Evolutionary conservation across 768 basidiomycete species (phyloP).

Genomic region (Leccinum subtestaceum): DNA sequence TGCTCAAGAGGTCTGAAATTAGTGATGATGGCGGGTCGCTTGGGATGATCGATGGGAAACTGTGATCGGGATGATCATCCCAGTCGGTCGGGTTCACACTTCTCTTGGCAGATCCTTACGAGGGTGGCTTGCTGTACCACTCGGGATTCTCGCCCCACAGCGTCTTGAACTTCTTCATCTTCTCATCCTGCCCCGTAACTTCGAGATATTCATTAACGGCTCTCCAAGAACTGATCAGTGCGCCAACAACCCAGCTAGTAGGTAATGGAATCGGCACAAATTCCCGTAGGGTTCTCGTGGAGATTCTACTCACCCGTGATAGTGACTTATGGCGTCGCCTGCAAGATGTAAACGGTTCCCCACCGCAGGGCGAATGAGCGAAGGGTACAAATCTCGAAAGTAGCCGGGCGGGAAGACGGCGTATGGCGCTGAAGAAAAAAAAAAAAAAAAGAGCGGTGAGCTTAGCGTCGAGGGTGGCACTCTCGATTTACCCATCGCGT

Average conservation of each 20-base stretch:
- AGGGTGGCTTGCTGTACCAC: neutral
- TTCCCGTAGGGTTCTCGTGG: neutral
- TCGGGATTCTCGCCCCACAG: neutral
- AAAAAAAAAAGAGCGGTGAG: neutral
- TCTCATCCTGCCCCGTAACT: neutral
- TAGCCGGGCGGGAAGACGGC: neutral
- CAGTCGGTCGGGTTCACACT: too few relatives aligned
- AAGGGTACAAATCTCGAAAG: neutral
- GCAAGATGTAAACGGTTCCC: slow-evolving; percentile 4
- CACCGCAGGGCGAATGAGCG: neutral
- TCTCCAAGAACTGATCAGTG: neutral
- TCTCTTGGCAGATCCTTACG: neutral
- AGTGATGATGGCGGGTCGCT: too few relatives aligned
- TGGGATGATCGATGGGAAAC: too few relatives aligned
- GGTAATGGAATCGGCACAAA: neutral
- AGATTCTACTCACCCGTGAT: neutral
- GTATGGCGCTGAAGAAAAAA: neutral
- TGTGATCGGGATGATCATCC: too few relatives aligned
- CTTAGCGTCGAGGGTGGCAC: neutral
- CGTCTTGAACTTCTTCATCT: neutral
- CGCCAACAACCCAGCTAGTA: neutral
- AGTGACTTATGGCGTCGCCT: neutral
- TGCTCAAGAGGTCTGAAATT: neutral
- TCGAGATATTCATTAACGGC: neutral
- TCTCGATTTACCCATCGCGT: neutral